Percentiles rank a stretch among this genome's conserved stretches.
These are phyloP conservation scores for Geosmithia morbida DNA, from an alignment of 2,329 filamentous ascomycete genomes.

Conservation along the genomic window DNA sequence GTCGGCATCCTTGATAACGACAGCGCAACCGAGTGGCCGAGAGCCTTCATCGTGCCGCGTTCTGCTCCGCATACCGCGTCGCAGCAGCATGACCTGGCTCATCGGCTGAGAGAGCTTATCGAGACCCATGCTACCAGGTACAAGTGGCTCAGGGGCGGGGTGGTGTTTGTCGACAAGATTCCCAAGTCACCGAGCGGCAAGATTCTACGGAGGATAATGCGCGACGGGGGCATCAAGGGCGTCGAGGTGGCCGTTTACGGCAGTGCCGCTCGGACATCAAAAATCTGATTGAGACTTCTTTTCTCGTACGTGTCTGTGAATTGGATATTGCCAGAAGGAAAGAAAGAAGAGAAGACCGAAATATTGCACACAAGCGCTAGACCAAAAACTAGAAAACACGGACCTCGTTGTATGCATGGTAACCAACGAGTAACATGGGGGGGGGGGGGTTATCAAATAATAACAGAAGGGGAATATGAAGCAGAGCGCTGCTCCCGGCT, in stretches of 20 bases:
- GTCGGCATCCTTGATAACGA: conserved; percentile 40
- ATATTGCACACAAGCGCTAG: background rate
- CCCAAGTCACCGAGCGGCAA: conserved; percentile 54
- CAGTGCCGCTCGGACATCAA: background rate
- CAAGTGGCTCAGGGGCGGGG: conserved; percentile 57
- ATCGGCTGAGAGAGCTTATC: conserved; percentile 42
- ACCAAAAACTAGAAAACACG: background rate
- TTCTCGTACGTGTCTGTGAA: background rate
- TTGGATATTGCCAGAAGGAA: too few relatives aligned
- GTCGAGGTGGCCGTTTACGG: conserved; percentile 18
- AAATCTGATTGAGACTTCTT: background rate
- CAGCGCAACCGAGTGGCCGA: conserved; percentile 47
- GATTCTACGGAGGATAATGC: conserved; percentile 27
- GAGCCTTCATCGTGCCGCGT: conserved; percentile 43
- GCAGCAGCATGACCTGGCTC: conserved; percentile 27
- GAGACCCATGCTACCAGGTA: conserved; percentile 43
- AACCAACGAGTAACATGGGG: background rate
- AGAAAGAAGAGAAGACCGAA: too few relatives aligned
- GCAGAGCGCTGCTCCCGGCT: background rate
- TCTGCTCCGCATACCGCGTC: conserved; percentile 3
- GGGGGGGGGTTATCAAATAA: background rate
- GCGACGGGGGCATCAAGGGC: conserved; percentile 22
- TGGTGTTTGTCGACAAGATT: conserved; percentile 52
- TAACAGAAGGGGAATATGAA: background rate
- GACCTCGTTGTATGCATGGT: background rate